Percentiles rank a stretch among this genome's conserved stretches.
Evolutionary conservation across 225 moss, liverwort and hornwort genomes (phyloP).

Genomic region (Neckera pumila): DNA sequence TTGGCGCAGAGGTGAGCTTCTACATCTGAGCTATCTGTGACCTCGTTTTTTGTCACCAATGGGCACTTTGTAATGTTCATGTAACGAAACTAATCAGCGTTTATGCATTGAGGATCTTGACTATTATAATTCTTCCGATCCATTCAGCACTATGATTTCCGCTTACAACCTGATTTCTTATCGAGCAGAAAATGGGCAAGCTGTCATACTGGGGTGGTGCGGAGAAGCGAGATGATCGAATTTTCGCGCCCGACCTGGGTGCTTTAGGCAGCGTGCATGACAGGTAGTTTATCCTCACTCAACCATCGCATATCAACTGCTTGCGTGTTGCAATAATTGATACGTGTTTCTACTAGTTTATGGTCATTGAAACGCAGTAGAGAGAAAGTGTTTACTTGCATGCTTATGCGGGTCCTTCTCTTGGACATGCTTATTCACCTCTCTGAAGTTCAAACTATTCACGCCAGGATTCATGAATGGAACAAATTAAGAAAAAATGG

Average conservation of each 20-base stretch:
- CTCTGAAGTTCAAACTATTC: neutral
- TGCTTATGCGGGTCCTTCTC: neutral
- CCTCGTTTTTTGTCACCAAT: neutral
- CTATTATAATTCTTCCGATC: neutral
- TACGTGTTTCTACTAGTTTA: neutral
- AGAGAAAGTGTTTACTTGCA: neutral
- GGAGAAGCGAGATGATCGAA: conserved; percentile 70
- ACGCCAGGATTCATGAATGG: neutral
- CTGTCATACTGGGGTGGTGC: conserved; percentile 92
- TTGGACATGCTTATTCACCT: neutral
- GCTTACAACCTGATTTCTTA: neutral
- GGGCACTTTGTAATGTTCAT: neutral
- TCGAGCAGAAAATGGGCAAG: conserved; percentile 64
- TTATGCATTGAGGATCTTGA: neutral
- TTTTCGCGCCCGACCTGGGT: conserved; percentile 80
- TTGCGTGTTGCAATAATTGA: neutral
- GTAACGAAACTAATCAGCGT: neutral
- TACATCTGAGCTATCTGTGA: neutral
- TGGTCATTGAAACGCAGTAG: neutral
- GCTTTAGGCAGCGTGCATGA: conserved; percentile 70
- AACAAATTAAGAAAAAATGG: neutral
- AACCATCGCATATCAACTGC: neutral
- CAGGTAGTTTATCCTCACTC: conserved; percentile 32
- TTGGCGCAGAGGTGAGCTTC: conserved; percentile 60
- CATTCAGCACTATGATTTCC: neutral